phyloP scores from a whole-genome alignment of 768 basidiomycete genomes.

The Serendipita sp. region DNA sequence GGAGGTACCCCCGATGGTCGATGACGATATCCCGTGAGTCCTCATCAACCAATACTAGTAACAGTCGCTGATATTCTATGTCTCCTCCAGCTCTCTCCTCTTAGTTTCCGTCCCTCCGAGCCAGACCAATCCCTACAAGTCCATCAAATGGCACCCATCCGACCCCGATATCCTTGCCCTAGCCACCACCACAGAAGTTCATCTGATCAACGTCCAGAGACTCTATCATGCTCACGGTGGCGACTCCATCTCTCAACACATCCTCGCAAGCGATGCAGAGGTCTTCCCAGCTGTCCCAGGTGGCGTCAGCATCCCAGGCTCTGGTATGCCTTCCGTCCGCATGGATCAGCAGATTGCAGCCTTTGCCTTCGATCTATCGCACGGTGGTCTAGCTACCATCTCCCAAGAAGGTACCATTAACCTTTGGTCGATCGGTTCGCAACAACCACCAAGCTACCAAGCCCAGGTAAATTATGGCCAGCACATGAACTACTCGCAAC shows the following conservation, averaged over 20 bases:
- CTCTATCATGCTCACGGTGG: conserved; percentile 44
- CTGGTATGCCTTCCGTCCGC: background rate
- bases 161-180: conserved; percentile 65
- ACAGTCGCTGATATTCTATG: background rate
- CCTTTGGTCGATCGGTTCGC: conserved; percentile 69
- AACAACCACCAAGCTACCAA: conserved; percentile 25
- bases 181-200: conserved; percentile 63
- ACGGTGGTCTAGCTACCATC: conserved; percentile 63
- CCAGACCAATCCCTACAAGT: conserved; percentile 46
- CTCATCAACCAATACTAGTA: background rate
- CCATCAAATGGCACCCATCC: conserved; percentile 82
- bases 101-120: conserved; percentile 52
- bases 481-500: background rate
- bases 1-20: conserved; percentile 70
- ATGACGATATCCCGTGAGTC: conserved; percentile 72
- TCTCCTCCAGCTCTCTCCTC: conserved; percentile 22
- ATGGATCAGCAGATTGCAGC: conserved; percentile 52
- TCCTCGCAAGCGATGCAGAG: conserved; percentile 51
- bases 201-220: conserved; percentile 53
- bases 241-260: conserved; percentile 50
- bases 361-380: conserved; percentile 69
- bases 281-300: conserved; percentile 57
- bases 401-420: conserved; percentile 69
- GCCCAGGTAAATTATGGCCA: background rate
- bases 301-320: conserved; percentile 17